A percentile compares a stretch with the other conserved stretches of the same genome.
phyloP scores from a whole-genome alignment of 805 yeast genomes.

The Kodamaea fukazawae region DNA sequence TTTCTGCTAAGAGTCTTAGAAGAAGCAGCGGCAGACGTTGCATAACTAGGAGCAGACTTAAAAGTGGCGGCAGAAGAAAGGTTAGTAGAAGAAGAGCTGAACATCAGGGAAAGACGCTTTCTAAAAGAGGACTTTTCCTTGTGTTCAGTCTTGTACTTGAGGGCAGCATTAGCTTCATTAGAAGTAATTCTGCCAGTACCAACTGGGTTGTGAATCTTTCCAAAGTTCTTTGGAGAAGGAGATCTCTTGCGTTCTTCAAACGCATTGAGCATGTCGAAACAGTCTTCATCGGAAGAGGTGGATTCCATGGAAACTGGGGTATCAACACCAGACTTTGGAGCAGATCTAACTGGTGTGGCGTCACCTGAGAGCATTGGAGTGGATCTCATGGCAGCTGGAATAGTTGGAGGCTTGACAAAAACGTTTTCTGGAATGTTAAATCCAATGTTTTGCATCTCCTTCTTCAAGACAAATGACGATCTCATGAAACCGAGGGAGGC shows the following conservation, averaged over 20 bases:
- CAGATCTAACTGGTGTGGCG: background rate
- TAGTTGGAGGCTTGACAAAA: conserved; percentile 18
- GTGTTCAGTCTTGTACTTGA: conserved; percentile 13
- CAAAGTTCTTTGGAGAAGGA: conserved; percentile 1
- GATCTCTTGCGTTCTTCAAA: conserved; percentile 12
- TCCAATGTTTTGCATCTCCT: conserved; percentile 36
- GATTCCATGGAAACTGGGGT: conserved; percentile 8
- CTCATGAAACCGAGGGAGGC: conserved; percentile 46
- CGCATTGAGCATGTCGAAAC: conserved; percentile 25
- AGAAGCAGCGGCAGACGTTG: conserved; percentile 1
- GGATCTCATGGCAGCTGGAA: conserved; percentile 17
- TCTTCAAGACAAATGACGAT: conserved; percentile 40
- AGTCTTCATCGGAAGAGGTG: conserved; percentile 14
- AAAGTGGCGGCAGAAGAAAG: conserved; percentile 1
- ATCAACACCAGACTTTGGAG: conserved; percentile 3
- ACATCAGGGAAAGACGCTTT: conserved; percentile 14
- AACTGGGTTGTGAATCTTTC: conserved; percentile 3
- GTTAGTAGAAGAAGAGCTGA: conserved; percentile 8
- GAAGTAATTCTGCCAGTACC: conserved; percentile 7
- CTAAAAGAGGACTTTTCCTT: conserved; percentile 17
- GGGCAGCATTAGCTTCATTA: conserved; percentile 12
- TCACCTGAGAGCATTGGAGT: conserved; percentile 5
- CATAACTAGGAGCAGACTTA: background rate
- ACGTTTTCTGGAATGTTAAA: conserved; percentile 32
- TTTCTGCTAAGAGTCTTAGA: conserved; percentile 1